Evolutionary conservation across 108 stramenopile species (phyloP).

Genomic region (Skeletonema grethae): DNA sequence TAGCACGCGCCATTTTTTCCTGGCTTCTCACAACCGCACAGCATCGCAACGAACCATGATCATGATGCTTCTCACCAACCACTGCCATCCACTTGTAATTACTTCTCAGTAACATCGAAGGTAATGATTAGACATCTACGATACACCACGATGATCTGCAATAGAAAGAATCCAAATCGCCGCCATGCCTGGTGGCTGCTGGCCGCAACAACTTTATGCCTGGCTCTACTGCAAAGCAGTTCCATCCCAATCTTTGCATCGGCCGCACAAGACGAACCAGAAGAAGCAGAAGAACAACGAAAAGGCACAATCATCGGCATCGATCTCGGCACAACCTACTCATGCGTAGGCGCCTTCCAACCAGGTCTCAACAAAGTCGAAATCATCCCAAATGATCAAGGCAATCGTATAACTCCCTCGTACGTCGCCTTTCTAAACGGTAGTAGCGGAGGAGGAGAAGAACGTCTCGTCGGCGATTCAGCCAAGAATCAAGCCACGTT

Average conservation of each 20-base stretch:
- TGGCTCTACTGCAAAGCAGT: neutral
- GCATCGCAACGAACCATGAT: too few species aligned
- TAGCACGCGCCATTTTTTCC: too few species aligned
- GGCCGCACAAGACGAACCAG: neutral
- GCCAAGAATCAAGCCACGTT: constrained; percentile 94
- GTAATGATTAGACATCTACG: too few species aligned
- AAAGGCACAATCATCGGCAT: constrained; percentile 66
- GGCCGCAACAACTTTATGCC: neutral
- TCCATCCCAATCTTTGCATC: neutral
- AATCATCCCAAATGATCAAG: constrained; percentile 92
- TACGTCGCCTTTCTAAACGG: constrained; percentile 77
- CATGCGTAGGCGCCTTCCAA: constrained; percentile 76
- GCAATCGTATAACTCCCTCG: constrained; percentile 93
- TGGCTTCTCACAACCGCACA: too few species aligned
- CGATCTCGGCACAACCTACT: constrained; percentile 92
- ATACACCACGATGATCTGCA: too few species aligned
- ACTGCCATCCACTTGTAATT: too few species aligned
- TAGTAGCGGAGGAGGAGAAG: constrained; percentile 50
- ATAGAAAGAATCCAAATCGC: too few species aligned
- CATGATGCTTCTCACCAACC: too few species aligned
- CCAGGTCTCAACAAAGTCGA: constrained; percentile 72
- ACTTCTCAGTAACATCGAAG: too few species aligned
- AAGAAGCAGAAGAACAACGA: constrained; percentile 11
- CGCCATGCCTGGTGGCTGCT: neutral
- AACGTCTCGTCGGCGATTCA: constrained; percentile 90